Evolutionary conservation across 768 basidiomycete genomes (phyloP).

Genomic region (Cystobasidium onofrii): DNA sequence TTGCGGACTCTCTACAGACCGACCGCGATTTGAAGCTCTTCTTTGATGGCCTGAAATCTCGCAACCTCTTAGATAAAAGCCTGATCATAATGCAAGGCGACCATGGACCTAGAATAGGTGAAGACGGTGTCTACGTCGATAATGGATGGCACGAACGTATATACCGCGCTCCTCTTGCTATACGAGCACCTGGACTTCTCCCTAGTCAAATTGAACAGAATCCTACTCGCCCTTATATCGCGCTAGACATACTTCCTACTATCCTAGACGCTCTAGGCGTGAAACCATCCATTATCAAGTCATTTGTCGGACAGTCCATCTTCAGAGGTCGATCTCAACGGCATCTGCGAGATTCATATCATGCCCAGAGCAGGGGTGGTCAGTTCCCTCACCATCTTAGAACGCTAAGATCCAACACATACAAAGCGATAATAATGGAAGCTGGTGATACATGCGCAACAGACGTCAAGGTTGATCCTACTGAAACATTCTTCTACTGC

Average conservation of each 20-base stretch:
- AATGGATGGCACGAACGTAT: background rate
- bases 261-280: conserved; percentile 18
- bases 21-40: conserved; percentile 3
- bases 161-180: background rate
- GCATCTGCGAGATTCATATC: background rate
- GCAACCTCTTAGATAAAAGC: conserved; percentile 9
- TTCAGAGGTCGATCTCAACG: background rate
- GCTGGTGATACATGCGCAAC: conserved; percentile 9
- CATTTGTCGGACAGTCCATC: background rate
- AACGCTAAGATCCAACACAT: background rate
- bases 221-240: background rate
- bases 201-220: background rate
- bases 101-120: conserved; percentile 6
- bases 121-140: background rate
- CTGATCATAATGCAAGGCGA: conserved; percentile 16
- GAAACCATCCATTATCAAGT: background rate
- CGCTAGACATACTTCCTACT: conserved; percentile 1
- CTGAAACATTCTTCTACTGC: conserved; percentile 17
- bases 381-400: background rate
- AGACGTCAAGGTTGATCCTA: conserved; percentile 1
- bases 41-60: background rate
- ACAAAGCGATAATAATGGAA: background rate
- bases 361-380: background rate
- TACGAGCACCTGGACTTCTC: background rate
- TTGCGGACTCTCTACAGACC: background rate